Percentiles rank a stretch among this genome's conserved stretches.
phyloP scores from a whole-genome alignment of 176 grass and related monocot species.

The Aegilops sharonensis region DNA sequence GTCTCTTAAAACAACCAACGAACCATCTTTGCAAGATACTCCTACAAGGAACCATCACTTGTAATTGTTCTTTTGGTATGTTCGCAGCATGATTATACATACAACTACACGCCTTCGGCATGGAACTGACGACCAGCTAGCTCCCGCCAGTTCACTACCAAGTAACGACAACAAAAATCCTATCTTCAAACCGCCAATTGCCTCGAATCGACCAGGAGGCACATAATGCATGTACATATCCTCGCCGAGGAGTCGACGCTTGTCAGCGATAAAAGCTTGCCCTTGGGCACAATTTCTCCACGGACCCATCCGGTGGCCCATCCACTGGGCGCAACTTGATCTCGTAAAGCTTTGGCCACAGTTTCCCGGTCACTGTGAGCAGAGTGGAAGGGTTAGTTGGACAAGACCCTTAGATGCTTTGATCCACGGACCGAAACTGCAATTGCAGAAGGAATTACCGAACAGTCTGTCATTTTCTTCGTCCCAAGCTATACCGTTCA shows the following conservation, averaged over 20 bases:
- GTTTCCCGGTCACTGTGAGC: conserved; percentile 41
- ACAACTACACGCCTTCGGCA: conserved; percentile 16
- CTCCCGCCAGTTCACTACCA: not conserved
- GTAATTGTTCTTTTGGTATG: too few species aligned
- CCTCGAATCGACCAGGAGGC: not conserved
- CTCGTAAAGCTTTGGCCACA: conserved; percentile 56
- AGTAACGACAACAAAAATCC: not conserved
- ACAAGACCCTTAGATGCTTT: not conserved
- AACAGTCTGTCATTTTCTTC: conserved; percentile 70
- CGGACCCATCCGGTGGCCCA: conserved; percentile 43
- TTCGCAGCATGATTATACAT: not conserved
- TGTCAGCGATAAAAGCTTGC: conserved; percentile 43
- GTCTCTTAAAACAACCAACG: too few species aligned
- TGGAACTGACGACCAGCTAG: not conserved
- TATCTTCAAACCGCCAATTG: not conserved
- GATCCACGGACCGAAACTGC: not conserved
- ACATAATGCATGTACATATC: not conserved
- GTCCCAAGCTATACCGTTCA: conserved; percentile 97
- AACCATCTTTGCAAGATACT: too few species aligned
- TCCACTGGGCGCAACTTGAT: conserved; percentile 39
- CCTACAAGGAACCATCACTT: too few species aligned
- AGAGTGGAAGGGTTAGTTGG: not conserved
- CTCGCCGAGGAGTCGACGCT: not conserved
- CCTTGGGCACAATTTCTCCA: conserved; percentile 43
- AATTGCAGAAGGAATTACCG: conserved; percentile 37